These are phyloP conservation scores for Rhodotorula sphaerocarpa DNA, from an alignment of 768 basidiomycete species.

Conservation along the genomic window DNA sequence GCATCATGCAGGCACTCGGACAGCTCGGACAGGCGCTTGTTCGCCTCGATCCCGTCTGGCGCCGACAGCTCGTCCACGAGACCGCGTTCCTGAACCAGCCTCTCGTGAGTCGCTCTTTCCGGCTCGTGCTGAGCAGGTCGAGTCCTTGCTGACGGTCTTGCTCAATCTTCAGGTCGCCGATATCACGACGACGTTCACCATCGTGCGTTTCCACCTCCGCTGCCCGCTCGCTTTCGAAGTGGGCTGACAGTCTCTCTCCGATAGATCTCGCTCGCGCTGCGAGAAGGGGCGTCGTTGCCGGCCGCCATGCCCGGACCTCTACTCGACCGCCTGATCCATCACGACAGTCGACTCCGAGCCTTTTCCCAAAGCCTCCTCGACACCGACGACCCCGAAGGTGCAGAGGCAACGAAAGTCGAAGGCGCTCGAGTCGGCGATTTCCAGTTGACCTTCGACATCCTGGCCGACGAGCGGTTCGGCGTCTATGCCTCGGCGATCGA, in stretches of 20 bases:
- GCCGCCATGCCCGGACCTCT: constrained; percentile 47
- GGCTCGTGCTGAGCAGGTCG: constrained; percentile 29
- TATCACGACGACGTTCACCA: constrained; percentile 48
- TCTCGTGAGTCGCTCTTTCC: constrained; percentile 42
- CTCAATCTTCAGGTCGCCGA: constrained; percentile 44
- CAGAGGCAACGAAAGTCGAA: constrained; percentile 6
- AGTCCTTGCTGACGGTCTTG: background rate
- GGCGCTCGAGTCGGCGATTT: constrained; percentile 17
- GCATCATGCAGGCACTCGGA: constrained; percentile 44
- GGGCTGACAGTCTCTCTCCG: fast-evolving
- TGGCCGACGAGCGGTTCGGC: constrained; percentile 24
- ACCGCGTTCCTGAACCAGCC: constrained; percentile 54
- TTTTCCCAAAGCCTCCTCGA: background rate
- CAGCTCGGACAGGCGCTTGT: constrained; percentile 45
- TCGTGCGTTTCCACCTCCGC: constrained; percentile 31
- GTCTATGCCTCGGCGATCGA: constrained; percentile 15
- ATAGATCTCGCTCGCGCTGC: constrained; percentile 47
- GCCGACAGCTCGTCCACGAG: constrained; percentile 46
- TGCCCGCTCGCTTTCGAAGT: too few species aligned
- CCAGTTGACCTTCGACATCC: constrained; percentile 8
- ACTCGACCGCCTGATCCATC: constrained; percentile 50
- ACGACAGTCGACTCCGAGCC: constrained; percentile 36
- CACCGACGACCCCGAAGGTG: background rate
- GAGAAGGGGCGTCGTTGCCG: constrained; percentile 49
- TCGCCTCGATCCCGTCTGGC: constrained; percentile 48